Percentiles rank a stretch among this genome's conserved stretches.
phyloP scores from a whole-genome alignment of 169 alveolate species.

The Neospora caninum region DNA sequence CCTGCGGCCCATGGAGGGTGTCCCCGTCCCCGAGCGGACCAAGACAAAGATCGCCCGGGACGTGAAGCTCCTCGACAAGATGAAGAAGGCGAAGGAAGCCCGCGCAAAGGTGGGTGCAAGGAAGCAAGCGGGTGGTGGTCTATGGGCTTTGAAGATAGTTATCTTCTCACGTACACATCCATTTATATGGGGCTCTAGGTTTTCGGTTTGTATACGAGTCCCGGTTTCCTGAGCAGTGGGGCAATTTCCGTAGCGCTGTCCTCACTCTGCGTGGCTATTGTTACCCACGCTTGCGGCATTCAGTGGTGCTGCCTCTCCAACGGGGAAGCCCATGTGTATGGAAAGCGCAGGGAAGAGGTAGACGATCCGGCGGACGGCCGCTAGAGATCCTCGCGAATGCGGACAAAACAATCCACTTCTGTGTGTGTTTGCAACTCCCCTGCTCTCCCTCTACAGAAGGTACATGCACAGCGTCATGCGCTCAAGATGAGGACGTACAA shows the following conservation, averaged over 20 bases:
- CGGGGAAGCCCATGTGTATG: too few species aligned
- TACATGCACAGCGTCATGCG: slow-evolving; percentile 62
- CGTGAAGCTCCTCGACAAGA: slow-evolving; percentile 63
- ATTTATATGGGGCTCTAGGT: neutral
- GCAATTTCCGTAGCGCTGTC: too few species aligned
- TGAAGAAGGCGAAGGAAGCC: slow-evolving; percentile 64
- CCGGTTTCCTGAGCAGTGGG: too few species aligned
- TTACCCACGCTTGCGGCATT: too few species aligned
- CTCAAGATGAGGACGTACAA: slow-evolving; percentile 72
- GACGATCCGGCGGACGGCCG: too few species aligned
- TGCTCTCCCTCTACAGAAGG: slow-evolving; percentile 38
- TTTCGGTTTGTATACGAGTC: neutral
- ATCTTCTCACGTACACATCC: neutral
- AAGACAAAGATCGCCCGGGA: slow-evolving; percentile 67
- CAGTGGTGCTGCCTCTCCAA: too few species aligned
- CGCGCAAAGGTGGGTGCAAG: slow-evolving; percentile 47
- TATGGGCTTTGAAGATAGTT: neutral
- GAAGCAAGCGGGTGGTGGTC: too few species aligned
- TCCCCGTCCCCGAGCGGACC: slow-evolving; percentile 70
- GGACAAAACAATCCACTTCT: neutral
- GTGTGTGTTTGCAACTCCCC: slow-evolving; percentile 1
- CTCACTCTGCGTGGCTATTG: too few species aligned
- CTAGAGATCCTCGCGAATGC: too few species aligned
- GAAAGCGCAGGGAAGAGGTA: too few species aligned
- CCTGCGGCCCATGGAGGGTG: slow-evolving; percentile 67